Conservation (phyloP, 148 eudicot genomes). For the Silene uniflora region DNA sequence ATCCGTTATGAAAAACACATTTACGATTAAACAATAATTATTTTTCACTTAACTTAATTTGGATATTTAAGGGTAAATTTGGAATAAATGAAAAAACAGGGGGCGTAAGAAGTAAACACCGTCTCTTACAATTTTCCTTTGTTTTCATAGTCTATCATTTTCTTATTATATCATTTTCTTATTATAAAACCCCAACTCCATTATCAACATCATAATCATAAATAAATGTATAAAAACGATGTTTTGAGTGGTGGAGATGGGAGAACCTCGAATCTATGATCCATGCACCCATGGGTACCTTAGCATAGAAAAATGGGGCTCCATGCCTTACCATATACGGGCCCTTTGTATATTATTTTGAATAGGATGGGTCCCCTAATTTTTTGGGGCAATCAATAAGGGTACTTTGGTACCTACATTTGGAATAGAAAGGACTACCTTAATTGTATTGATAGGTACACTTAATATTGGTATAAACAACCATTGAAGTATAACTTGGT, state of each 20-base stretch:
- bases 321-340: background rate
- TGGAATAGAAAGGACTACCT: constrained; percentile 15
- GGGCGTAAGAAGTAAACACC: too few species aligned
- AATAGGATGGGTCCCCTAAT: background rate
- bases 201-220: too few species aligned
- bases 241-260: background rate
- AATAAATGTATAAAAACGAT: too few species aligned
- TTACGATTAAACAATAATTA: too few species aligned
- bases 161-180: too few species aligned
- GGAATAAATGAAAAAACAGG: too few species aligned
- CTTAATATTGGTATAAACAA: background rate
- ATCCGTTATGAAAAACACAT: too few species aligned
- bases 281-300: background rate
- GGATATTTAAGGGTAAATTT: too few species aligned
- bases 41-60: too few species aligned
- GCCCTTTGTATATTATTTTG: background rate
- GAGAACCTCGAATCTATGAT: background rate
- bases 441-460: constrained; percentile 14
- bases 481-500: background rate
- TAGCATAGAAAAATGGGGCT: background rate
- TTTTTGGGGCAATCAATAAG: constrained; percentile 1
- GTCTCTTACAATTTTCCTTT: too few species aligned
- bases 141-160: too few species aligned
- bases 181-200: too few species aligned
- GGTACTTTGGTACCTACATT: constrained; percentile 12